A percentile compares a stretch with the other conserved stretches of the same genome.
Evolutionary conservation across 2,329 filamentous ascomycete species (phyloP).

Genomic region (Ophiostoma sp.): DNA sequence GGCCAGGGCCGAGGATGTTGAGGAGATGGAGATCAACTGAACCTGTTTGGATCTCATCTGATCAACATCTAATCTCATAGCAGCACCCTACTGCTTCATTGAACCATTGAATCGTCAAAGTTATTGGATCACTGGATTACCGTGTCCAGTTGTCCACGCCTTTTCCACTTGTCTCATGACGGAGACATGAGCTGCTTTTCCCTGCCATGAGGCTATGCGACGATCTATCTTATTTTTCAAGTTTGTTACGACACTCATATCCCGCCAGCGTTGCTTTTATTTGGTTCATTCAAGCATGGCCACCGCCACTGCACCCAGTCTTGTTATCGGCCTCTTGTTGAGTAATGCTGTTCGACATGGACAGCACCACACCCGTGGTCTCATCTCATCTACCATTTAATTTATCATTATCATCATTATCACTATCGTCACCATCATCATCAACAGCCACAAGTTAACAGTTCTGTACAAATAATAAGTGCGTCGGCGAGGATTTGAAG

Average conservation of each 20-base stretch:
- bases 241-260: conserved; percentile 5
- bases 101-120: no score
- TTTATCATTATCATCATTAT: not conserved
- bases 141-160: no score
- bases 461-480: no score
- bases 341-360: no score
- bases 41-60: not conserved
- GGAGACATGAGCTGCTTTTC: not conserved
- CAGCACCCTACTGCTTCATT: no score
- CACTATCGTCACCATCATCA: no score
- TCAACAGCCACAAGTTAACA: no score
- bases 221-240: not conserved
- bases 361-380: not conserved
- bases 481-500: not conserved
- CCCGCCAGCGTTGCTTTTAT: conserved; percentile 10
- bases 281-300: not conserved
- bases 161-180: no score
- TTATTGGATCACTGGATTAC: no score
- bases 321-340: no score
- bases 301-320: no score
- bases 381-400: not conserved
- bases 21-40: conserved; percentile 15
- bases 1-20: not conserved
- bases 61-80: not conserved
- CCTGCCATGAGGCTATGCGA: not conserved